Conservation (phyloP, 768 basidiomycete genomes). For the Leccinum boreale region DNA sequence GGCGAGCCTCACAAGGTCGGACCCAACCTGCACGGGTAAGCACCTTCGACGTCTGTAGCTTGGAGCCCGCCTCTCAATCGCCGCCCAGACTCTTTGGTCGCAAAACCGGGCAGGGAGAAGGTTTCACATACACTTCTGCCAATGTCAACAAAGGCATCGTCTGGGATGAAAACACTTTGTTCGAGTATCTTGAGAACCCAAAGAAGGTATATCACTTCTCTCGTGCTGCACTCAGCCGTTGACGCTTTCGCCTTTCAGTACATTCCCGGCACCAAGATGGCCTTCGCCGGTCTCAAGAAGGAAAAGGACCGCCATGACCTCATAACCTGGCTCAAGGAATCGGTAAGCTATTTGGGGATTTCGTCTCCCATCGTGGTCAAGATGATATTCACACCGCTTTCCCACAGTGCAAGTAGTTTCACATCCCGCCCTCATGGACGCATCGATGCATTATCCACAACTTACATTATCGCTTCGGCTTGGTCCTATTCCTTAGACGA, state of each 20-base stretch:
- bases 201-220: slow-evolving; percentile 67
- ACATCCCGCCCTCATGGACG: slow-evolving; percentile 14
- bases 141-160: slow-evolving; percentile 91
- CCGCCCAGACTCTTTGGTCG: slow-evolving; percentile 72
- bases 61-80: not conserved
- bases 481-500: slow-evolving; percentile 38
- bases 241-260: slow-evolving; percentile 46
- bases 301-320: slow-evolving; percentile 96
- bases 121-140: slow-evolving; percentile 90
- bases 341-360: slow-evolving; percentile 43
- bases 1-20: slow-evolving; percentile 87
- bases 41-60: not conserved
- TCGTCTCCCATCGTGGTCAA: not conserved
- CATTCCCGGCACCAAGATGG: slow-evolving; percentile 98
- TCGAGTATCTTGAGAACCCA: slow-evolving; percentile 95
- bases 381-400: not conserved
- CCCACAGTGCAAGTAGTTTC: slow-evolving; percentile 20
- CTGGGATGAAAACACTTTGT: slow-evolving; percentile 88
- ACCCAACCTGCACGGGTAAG: slow-evolving; percentile 91
- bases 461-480: slow-evolving; percentile 21
- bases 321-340: slow-evolving; percentile 76
- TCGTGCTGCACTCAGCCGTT: not conserved
- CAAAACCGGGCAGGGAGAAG: slow-evolving; percentile 80
- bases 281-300: slow-evolving; percentile 98
- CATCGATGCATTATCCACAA: slow-evolving; percentile 10